A percentile compares a stretch with the other conserved stretches of the same genome.
These are phyloP conservation scores for Anisogramma anomala DNA, from an alignment of 2,329 filamentous ascomycete species.

Conservation along the genomic window DNA sequence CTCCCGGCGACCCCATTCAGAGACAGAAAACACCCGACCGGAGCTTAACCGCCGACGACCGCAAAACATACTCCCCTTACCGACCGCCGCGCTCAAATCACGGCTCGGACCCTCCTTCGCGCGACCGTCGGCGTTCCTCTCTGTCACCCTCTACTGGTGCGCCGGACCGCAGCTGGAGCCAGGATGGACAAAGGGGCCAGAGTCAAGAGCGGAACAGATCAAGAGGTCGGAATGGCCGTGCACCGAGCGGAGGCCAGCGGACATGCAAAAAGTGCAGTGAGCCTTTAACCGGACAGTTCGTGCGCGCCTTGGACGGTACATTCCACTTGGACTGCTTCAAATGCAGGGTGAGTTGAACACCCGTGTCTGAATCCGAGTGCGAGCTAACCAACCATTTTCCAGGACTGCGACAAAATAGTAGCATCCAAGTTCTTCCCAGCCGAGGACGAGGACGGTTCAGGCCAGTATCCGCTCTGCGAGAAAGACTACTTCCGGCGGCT, in stretches of 20 bases:
- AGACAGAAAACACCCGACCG: slow-evolving; percentile 17
- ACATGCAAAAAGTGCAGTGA: slow-evolving; percentile 81
- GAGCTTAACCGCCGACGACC: slow-evolving; percentile 16
- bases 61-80: slow-evolving; percentile 17
- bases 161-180: slow-evolving; percentile 13
- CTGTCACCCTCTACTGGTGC: slow-evolving; percentile 12
- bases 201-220: slow-evolving; percentile 49
- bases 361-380: neutral
- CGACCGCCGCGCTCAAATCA: slow-evolving; percentile 17
- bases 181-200: slow-evolving; percentile 27
- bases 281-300: slow-evolving; percentile 85
- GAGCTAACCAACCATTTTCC: slow-evolving; percentile 17
- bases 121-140: slow-evolving; percentile 13
- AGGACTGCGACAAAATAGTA: slow-evolving; percentile 96
- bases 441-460: slow-evolving; percentile 73
- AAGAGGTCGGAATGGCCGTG: slow-evolving; percentile 40
- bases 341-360: slow-evolving; percentile 60
- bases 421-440: slow-evolving; percentile 98
- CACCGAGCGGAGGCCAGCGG: slow-evolving; percentile 48
- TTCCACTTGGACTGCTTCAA: slow-evolving; percentile 98
- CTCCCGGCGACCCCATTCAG: slow-evolving; percentile 27
- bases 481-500: slow-evolving; percentile 94
- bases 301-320: slow-evolving; percentile 82
- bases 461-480: slow-evolving; percentile 91
- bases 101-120: slow-evolving; percentile 16